Base-by-base conservation (phyloP, 371 early-diverging fungal species). In the Circinella umbellata region DNA sequence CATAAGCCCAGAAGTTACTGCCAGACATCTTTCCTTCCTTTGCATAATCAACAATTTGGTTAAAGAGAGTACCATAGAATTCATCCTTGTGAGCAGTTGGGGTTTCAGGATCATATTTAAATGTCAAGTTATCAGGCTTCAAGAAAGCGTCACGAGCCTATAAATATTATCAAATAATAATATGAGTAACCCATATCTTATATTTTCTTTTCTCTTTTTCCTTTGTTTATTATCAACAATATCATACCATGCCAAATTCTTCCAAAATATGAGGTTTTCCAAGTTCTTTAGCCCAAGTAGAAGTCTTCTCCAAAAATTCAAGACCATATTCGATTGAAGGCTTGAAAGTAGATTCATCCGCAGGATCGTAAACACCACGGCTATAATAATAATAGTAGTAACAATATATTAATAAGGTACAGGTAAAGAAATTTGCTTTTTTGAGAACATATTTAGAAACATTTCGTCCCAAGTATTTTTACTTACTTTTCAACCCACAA, bases 401-500 rank as follows among this genome's bases (percentile, higher is more conserved):
- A 20, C 1, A 7, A 47, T 47, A 9, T 15, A 47, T 9, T 15
- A 1, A 59, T 47, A 34, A 53, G 65, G 27, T 27, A 27, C 27
- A 27, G 27, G 27, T 27, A 2, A 2, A 27, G 2, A 27, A 27
- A 27, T 27, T 27, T 27, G 27, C 27, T 27, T 27, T 27, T 27
- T 27, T 27, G 27, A 27, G 27, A 27, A 27, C 27, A 27, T 27
- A 27, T 27, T 27, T 27, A 27, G 27, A 27, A 27, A 27, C 27
- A 35, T 62, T 35, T 55, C 59, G 66, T 27, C 62, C 62, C 62
- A 47, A 53, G 55, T 17, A 51, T 1, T 27, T 36, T 35, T 15
- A 46, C 77, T 71, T 78, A 82, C 81, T 86, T 84, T 80, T 87
- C 85, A 35, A 84, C 89, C 89, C 89, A 89, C 61, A 78, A 71